phyloP scores from a whole-genome alignment of 305 asterid species.

The Fraxinus paxiana region DNA sequence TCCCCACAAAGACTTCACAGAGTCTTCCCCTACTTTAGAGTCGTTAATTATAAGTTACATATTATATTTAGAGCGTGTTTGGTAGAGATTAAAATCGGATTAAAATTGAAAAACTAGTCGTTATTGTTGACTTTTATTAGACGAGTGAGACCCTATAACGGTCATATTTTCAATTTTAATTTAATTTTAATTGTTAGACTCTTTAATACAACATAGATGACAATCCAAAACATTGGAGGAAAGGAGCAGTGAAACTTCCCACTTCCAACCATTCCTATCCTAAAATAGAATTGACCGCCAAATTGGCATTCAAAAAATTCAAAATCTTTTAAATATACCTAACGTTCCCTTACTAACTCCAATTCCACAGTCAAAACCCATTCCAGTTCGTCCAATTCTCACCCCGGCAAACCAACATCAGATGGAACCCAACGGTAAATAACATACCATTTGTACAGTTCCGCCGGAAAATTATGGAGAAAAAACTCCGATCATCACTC shows the following conservation, averaged over 20 bases:
- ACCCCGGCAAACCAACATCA: not conserved
- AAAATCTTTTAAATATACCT: not conserved
- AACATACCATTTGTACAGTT: not conserved
- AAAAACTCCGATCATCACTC: conserved; percentile 71
- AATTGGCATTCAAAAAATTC: conserved; percentile 36
- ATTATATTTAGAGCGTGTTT: no score
- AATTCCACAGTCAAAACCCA: not conserved
- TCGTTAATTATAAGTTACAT: not conserved
- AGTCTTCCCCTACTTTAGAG: not conserved
- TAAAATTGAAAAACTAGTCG: no score
- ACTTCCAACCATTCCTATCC: not conserved
- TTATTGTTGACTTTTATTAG: no score
- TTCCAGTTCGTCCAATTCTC: conserved; percentile 26
- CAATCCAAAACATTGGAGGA: not conserved
- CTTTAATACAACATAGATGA: not conserved
- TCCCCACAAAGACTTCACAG: not conserved
- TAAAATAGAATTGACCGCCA: conserved; percentile 33
- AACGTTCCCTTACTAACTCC: conserved; percentile 13
- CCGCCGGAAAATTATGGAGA: conserved; percentile 51
- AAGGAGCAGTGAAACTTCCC: not conserved
- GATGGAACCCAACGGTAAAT: conserved; percentile 12
- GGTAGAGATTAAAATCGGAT: no score
- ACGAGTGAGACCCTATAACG: no score
- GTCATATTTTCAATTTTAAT: no score
- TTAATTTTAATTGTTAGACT: no score